phyloP scores from a whole-genome alignment of 257 asterid species.

The Parsonsia alboflavescens region DNA sequence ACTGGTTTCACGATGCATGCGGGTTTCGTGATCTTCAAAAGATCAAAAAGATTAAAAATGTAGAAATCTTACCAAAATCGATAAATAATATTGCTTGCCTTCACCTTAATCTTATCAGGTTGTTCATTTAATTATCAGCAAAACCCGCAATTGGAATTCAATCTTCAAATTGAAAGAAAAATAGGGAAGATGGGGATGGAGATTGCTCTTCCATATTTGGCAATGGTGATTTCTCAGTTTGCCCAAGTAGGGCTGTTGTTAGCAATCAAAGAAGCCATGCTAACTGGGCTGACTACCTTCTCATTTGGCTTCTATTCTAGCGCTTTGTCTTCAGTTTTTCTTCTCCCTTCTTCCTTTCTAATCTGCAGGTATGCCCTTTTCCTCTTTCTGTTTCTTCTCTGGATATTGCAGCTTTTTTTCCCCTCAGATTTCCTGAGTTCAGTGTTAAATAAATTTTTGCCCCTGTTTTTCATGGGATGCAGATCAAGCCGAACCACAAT shows the following conservation, averaged over 20 bases:
- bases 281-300: constrained; percentile 54
- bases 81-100: not conserved
- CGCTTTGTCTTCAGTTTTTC: constrained; percentile 35
- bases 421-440: not conserved
- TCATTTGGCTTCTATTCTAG: constrained; percentile 44
- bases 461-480: not conserved
- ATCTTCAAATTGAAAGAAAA: too few species aligned
- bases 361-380: constrained; percentile 36
- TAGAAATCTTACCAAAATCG: not conserved
- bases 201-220: constrained; percentile 42
- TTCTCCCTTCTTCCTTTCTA: constrained; percentile 36
- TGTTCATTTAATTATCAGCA: too few species aligned
- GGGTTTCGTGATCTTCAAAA: not conserved
- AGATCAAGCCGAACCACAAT: constrained; percentile 53
- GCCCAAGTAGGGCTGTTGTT: constrained; percentile 55
- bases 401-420: too few species aligned
- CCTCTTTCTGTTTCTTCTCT: too few species aligned
- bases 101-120: not conserved
- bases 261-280: constrained; percentile 44
- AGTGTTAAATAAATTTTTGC: not conserved
- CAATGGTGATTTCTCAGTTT: constrained; percentile 46
- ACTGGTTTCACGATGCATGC: not conserved
- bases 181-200: constrained; percentile 17
- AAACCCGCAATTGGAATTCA: too few species aligned
- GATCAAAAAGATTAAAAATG: not conserved